These are phyloP conservation scores for Backusella liffmaniae DNA, from an alignment of 192 early-diverging fungal species.

Conservation along the genomic window DNA sequence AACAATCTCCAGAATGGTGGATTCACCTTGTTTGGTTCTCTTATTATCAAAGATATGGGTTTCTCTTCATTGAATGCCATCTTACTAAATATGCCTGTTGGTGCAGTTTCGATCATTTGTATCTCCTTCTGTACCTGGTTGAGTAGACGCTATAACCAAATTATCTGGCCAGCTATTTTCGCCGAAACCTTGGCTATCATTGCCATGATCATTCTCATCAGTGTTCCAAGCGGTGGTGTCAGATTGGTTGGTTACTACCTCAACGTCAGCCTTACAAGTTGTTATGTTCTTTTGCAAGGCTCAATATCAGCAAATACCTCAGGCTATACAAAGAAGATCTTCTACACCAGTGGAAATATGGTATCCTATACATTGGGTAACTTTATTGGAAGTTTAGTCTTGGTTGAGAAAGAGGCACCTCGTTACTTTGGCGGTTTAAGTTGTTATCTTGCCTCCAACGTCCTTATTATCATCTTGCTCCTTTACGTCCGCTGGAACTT, in stretches of 20 bases:
- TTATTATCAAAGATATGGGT: slow-evolving; percentile 21
- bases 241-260: slow-evolving; percentile 21
- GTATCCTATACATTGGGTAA: slow-evolving; percentile 22
- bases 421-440: slow-evolving; percentile 13
- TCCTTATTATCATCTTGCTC: slow-evolving; percentile 1
- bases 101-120: neutral
- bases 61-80: slow-evolving; percentile 16
- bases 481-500: neutral
- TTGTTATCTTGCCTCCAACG: neutral
- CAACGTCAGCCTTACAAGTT: neutral
- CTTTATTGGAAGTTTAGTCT: slow-evolving; percentile 12
- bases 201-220: slow-evolving; percentile 9
- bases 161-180: neutral
- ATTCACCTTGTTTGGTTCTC: slow-evolving; percentile 6
- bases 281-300: neutral
- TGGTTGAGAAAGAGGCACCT: slow-evolving; percentile 14
- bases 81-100: slow-evolving; percentile 7
- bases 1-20: slow-evolving; percentile 20
- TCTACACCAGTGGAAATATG: slow-evolving; percentile 4
- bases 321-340: slow-evolving; percentile 18
- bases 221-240: neutral
- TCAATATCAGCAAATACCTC: neutral
- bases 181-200: neutral
- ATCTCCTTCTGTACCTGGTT: neutral
- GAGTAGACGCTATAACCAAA: slow-evolving; percentile 2